Base-by-base conservation (phyloP, 331 rosid genomes). In the Malus hybrid region DNA sequence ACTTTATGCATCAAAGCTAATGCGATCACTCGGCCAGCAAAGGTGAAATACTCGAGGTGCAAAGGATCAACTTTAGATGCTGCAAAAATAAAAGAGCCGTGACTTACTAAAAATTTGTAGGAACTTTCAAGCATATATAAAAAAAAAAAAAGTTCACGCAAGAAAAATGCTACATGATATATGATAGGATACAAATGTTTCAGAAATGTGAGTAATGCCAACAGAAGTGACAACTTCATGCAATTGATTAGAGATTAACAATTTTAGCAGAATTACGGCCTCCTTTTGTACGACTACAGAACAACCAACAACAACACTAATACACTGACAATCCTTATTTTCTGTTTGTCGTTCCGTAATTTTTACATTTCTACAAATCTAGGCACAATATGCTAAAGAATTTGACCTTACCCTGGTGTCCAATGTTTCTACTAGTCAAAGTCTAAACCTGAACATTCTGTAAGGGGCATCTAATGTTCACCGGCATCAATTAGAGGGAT, bases 1-100 rank as follows among this genome's bases (percentile, higher is more conserved):
- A 94, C 95, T 82, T 80, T 86, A 84, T 94, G 93, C 99, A 94
- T 94, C 85, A 94, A 83, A 76, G 99, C 96, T 69, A 91, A 83
- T 36, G 96, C 97, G 72, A 94, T 90, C 62, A 94, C 88, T 61
- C 99, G 95, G 69, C 99, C 97, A 79, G 92, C 80, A 83, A 94
- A 94, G 73, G 50, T 78, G 87, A 94, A 94, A 86, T 94, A 94
- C 5, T 88, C 86, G 19, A 90, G 99, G 86, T 94, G 99, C 88
- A 91, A 64, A 71, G 90, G 97, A 80, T 94, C 88, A 75, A 92
- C 91, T 87, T 83, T 88, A 16, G 98, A 94, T 34, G 97, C 98
- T 94, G 88, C 85, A 83, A 70, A 74, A 74, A 83, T 39, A 71
- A 80, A 68, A 75, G 4, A 75, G 32, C 22, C 28, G 69, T 57